phyloP scores from a whole-genome alignment of 106 monocot genomes.

The Phalaenopsis equestris region DNA sequence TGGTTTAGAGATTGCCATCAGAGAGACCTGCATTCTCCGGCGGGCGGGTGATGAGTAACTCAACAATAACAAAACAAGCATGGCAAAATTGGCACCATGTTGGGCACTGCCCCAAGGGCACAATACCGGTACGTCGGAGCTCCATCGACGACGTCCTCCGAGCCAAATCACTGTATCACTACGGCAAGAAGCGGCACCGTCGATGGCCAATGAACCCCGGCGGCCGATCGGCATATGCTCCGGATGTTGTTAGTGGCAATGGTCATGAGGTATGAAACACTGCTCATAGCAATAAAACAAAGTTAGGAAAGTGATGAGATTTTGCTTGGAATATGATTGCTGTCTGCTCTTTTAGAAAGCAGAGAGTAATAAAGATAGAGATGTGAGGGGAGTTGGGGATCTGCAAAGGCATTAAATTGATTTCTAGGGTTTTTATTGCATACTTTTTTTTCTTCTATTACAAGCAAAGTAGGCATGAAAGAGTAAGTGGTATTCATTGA shows the following conservation, averaged over 20 bases:
- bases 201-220: background rate
- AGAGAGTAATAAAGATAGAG: background rate
- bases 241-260: conserved; percentile 81
- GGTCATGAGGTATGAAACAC: conserved; percentile 69
- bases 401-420: background rate
- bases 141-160: conserved; percentile 64
- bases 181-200: conserved; percentile 53
- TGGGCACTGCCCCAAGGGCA: conserved; percentile 70
- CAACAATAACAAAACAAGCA: conserved; percentile 16
- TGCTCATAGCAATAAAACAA: background rate
- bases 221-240: conserved; percentile 18
- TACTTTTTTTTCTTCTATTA: background rate
- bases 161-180: conserved; percentile 76
- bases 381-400: background rate
- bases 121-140: conserved; percentile 69
- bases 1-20: conserved; percentile 33
- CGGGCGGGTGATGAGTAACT: conserved; percentile 18
- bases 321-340: conserved; percentile 5
- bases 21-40: conserved; percentile 25
- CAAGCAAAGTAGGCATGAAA: background rate
- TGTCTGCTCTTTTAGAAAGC: background rate
- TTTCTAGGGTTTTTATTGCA: background rate
- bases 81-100: conserved; percentile 89
- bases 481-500: too few relatives aligned
- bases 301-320: background rate